phyloP scores from a whole-genome alignment of 1,139 yeast species.

The Yamadazyma sp. region DNA sequence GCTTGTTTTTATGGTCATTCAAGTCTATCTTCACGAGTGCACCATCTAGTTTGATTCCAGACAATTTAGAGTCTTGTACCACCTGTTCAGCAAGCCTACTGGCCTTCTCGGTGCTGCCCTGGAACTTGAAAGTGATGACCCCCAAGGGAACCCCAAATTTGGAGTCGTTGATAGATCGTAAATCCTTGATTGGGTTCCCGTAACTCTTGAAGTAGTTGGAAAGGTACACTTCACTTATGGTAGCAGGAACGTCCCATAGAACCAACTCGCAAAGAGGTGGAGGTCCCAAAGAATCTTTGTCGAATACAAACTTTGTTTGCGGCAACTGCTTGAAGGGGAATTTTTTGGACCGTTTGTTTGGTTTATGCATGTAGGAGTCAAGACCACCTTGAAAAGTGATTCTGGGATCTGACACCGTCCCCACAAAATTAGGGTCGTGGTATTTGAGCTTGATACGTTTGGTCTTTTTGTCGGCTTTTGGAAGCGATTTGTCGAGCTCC shows the following conservation, averaged over 20 bases:
- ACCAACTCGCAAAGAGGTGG: slow-evolving; percentile 72
- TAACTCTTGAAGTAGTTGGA: slow-evolving; percentile 56
- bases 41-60: slow-evolving; percentile 42
- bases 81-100: slow-evolving; percentile 42
- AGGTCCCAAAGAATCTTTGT: slow-evolving; percentile 73
- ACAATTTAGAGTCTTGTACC: slow-evolving; percentile 26
- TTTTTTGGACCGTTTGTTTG: slow-evolving; percentile 43
- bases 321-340: slow-evolving; percentile 50
- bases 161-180: slow-evolving; percentile 69
- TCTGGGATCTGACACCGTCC: slow-evolving; percentile 46
- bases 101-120: slow-evolving; percentile 57
- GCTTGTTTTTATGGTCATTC: slow-evolving; percentile 34
- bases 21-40: slow-evolving; percentile 35
- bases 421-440: slow-evolving; percentile 29
- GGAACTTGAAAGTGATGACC: slow-evolving; percentile 63
- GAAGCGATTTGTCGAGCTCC: slow-evolving; percentile 35
- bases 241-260: slow-evolving; percentile 61
- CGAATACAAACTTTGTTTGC: slow-evolving; percentile 57
- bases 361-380: slow-evolving; percentile 36
- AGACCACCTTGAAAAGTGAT: slow-evolving; percentile 22
- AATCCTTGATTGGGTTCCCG: slow-evolving; percentile 56
- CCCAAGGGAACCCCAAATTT: slow-evolving; percentile 80
- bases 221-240: slow-evolving; percentile 45
- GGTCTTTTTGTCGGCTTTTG: slow-evolving; percentile 37
- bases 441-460: slow-evolving; percentile 36